Conservation (phyloP, 1,139 yeast genomes). For the Candida pseudocylindracea region DNA sequence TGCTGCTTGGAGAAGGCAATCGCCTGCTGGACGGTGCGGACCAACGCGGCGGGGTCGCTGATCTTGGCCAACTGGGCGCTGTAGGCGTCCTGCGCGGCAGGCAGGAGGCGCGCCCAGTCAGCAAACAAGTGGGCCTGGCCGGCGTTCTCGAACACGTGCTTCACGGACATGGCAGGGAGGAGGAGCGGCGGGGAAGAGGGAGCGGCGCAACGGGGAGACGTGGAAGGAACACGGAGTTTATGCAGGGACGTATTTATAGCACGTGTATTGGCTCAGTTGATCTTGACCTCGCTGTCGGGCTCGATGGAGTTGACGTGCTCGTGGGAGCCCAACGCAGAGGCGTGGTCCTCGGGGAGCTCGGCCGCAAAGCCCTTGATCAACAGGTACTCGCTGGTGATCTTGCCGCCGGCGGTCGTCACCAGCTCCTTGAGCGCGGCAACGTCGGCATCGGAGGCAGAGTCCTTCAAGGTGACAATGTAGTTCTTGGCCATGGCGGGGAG, state of each 20-base stretch:
- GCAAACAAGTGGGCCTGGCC: constrained; percentile 19
- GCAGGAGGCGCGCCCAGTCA: constrained; percentile 14
- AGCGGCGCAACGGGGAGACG: no score
- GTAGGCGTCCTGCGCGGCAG: constrained; percentile 10
- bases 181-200: no score
- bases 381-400: constrained; percentile 36
- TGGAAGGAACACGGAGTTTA: no score
- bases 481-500: constrained; percentile 1
- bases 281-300: constrained; percentile 38
- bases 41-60: constrained; percentile 17
- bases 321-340: constrained; percentile 16
- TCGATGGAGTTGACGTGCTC: constrained; percentile 29
- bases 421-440: constrained; percentile 11
- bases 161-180: no score
- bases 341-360: constrained; percentile 26
- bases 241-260: no score
- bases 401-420: constrained; percentile 31
- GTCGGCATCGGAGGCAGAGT: constrained; percentile 7
- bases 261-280: constrained; percentile 6
- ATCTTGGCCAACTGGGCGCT: constrained; percentile 16
- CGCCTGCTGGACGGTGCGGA: constrained; percentile 24
- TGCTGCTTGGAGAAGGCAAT: constrained; percentile 12
- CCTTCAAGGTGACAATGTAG: constrained; percentile 5
- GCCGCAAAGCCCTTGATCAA: constrained; percentile 47
- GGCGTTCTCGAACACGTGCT: constrained; percentile 19